These are phyloP conservation scores for Solanum chmielewskii DNA, from an alignment of 257 asterid species.

Conservation along the genomic window DNA sequence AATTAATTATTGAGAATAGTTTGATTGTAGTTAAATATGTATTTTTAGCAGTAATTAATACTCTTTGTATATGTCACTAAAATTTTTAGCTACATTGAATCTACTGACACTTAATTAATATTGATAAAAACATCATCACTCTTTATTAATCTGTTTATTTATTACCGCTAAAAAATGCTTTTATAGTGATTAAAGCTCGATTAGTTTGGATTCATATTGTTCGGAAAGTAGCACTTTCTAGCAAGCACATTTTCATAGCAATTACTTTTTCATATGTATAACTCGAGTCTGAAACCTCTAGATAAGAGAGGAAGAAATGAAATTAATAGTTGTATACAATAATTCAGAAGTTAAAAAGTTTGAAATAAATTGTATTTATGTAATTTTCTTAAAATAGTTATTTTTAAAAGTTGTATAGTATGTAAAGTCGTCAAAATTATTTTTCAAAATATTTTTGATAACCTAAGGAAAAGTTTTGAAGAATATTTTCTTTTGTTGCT, in stretches of 20 bases:
- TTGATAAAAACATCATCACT: too few species aligned
- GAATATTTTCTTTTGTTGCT: neutral
- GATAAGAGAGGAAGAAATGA: neutral
- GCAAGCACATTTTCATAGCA: neutral
- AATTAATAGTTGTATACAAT: neutral
- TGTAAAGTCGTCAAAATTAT: neutral
- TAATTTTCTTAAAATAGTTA: too few species aligned
- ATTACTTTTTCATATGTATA: accelerated
- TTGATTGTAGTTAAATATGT: too few species aligned
- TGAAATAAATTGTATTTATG: neutral
- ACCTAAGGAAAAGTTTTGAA: too few species aligned
- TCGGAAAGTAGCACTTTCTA: neutral
- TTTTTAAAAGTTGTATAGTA: neutral
- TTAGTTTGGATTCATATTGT: too few species aligned
- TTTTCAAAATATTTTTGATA: neutral
- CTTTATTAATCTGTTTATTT: too few species aligned
- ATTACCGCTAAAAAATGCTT: too few species aligned
- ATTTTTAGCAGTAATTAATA: too few species aligned
- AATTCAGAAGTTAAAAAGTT: neutral
- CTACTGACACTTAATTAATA: too few species aligned
- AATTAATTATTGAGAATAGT: too few species aligned
- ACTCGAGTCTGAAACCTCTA: neutral
- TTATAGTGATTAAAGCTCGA: neutral
- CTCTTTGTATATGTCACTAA: too few species aligned
- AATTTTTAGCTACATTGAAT: too few species aligned